Percentiles rank a stretch among this genome's conserved stretches.
Evolutionary conservation across 306 rosid genomes (phyloP).

Genomic region (Begonia loranthoides): DNA sequence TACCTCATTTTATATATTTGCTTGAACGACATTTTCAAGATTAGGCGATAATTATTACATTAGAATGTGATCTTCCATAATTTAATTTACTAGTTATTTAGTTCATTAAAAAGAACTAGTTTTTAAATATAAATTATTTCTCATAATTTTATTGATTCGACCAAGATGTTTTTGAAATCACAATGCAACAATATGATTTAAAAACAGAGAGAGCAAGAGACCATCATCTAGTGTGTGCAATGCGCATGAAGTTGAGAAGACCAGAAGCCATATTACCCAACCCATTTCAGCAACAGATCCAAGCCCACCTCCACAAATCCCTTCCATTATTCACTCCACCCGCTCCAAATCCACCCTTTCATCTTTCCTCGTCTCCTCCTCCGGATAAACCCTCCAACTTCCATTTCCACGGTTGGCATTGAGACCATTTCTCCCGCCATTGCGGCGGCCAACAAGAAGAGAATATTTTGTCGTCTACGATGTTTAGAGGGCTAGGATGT

Average conservation of each 20-base stretch:
- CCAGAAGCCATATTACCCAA: conserved; percentile 13
- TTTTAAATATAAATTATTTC: too few relatives aligned
- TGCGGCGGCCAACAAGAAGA: conserved; percentile 32
- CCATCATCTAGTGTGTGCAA: too few relatives aligned
- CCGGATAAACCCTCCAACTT: conserved; percentile 4
- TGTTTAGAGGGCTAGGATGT: conserved; percentile 72
- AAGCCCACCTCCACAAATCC: conserved; percentile 23
- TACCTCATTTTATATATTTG: too few relatives aligned
- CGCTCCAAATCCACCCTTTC: conserved; percentile 73
- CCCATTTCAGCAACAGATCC: conserved; percentile 52
- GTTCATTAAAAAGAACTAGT: too few relatives aligned
- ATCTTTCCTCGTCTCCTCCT: conserved; percentile 58
- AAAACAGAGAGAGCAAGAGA: too few relatives aligned
- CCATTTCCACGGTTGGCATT: too few relatives aligned
- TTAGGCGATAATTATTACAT: too few relatives aligned
- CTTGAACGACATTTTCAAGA: too few relatives aligned
- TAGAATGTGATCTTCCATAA: too few relatives aligned
- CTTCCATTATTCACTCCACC: conserved; percentile 45
- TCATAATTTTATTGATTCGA: too few relatives aligned
- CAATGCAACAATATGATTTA: not conserved
- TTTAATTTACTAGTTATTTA: too few relatives aligned
- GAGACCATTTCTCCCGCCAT: not conserved
- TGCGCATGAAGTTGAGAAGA: not conserved
- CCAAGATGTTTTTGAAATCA: too few relatives aligned
- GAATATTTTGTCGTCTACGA: conserved; percentile 41